phyloP scores from a whole-genome alignment of 139 green algal species.

The Ulvella scutata region DNA sequence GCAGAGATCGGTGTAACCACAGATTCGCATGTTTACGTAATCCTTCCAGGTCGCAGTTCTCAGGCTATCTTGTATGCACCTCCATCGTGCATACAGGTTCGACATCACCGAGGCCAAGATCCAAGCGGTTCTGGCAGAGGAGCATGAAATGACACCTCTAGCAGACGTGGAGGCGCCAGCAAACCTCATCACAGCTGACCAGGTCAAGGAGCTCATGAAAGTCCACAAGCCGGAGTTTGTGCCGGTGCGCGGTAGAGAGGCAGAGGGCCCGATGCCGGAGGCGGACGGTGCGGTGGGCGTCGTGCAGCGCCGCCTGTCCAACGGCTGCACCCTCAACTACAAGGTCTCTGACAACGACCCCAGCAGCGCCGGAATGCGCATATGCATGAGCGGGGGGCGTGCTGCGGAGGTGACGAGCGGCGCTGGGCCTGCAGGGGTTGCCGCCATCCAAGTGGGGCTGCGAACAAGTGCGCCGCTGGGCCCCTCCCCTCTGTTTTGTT shows the following conservation, averaged over 20 bases:
- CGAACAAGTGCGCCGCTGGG: neutral
- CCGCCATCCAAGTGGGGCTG: neutral
- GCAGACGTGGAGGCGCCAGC: slow-evolving; percentile 26
- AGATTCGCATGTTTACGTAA: no score
- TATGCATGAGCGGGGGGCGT: slow-evolving; percentile 68
- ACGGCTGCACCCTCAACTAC: slow-evolving; percentile 92
- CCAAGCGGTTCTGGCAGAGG: slow-evolving; percentile 35
- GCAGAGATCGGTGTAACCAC: no score
- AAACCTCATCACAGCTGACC: slow-evolving; percentile 9
- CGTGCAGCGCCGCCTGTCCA: slow-evolving; percentile 70
- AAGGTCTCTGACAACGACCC: slow-evolving; percentile 72
- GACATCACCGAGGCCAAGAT: slow-evolving; percentile 57
- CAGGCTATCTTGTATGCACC: no score
- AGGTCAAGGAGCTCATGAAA: slow-evolving; percentile 26
- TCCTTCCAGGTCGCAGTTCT: no score
- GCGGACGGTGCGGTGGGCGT: slow-evolving; percentile 41
- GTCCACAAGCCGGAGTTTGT: slow-evolving; percentile 60
- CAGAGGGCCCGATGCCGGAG: neutral
- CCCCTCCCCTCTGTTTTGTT: neutral
- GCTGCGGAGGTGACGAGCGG: slow-evolving; percentile 20
- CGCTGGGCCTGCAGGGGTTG: neutral
- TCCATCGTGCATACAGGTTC: slow-evolving; percentile 28
- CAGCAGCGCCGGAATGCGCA: slow-evolving; percentile 61
- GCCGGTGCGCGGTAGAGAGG: slow-evolving; percentile 19
- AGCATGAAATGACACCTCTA: slow-evolving; percentile 46